Evolutionary conservation across 805 yeast genomes (phyloP).

Genomic region (Alloascoidea africana): DNA sequence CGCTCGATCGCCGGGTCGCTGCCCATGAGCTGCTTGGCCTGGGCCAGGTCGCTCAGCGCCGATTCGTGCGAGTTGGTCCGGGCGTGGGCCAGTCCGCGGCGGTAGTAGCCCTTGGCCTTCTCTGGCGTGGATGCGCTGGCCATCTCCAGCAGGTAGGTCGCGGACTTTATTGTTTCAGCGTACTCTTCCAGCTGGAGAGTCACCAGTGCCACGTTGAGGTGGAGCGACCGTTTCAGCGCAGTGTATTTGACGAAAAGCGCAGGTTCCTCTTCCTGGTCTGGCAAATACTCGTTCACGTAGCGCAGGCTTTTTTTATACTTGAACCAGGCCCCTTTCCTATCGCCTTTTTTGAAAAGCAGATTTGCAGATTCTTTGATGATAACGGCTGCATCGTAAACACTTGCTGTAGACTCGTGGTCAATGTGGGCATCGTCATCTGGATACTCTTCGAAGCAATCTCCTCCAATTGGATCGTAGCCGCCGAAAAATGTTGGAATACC

Average conservation of each 20-base stretch:
- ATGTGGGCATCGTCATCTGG: constrained; percentile 61
- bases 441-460: constrained; percentile 66
- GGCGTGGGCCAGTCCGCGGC: constrained; percentile 68
- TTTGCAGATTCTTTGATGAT: constrained; percentile 70
- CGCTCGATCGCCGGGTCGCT: constrained; percentile 10
- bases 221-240: constrained; percentile 42
- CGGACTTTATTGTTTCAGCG: constrained; percentile 37
- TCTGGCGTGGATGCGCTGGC: constrained; percentile 41
- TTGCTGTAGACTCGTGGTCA: constrained; percentile 40
- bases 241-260: constrained; percentile 18
- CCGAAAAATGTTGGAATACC: not conserved
- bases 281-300: constrained; percentile 59
- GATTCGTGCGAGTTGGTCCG: constrained; percentile 50
- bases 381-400: constrained; percentile 51
- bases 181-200: constrained; percentile 49
- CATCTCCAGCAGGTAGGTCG: constrained; percentile 52
- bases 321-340: constrained; percentile 35
- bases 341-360: constrained; percentile 49
- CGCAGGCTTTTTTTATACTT: constrained; percentile 64
- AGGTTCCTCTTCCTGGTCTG: constrained; percentile 34
- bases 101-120: constrained; percentile 71
- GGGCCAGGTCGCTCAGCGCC: constrained; percentile 50
- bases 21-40: constrained; percentile 52
- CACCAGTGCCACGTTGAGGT: constrained; percentile 61
- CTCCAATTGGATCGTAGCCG: constrained; percentile 17